phyloP scores from a whole-genome alignment of 805 yeast species.

The Wickerhamia fluorescens region DNA sequence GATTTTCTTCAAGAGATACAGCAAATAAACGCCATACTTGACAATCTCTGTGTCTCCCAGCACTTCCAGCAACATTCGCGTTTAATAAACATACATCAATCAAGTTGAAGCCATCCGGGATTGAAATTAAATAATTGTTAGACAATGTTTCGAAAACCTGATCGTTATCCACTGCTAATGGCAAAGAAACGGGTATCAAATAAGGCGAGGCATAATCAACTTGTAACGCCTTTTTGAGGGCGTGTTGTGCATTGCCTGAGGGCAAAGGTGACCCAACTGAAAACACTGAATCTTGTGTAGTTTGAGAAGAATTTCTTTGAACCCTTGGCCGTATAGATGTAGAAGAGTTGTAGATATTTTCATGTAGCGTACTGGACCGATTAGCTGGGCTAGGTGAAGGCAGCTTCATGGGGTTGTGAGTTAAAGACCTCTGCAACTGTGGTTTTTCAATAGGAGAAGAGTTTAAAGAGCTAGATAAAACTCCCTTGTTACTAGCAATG shows the following conservation, averaged over 20 bases:
- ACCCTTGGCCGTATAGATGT: constrained; percentile 20
- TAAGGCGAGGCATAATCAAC: constrained; percentile 25
- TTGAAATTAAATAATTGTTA: constrained; percentile 38
- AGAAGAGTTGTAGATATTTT: background rate
- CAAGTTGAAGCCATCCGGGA: constrained; percentile 44
- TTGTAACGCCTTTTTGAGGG: constrained; percentile 5
- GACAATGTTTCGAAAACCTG: constrained; percentile 42
- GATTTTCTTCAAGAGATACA: constrained; percentile 36
- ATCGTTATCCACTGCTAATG: constrained; percentile 37
- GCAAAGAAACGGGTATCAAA: constrained; percentile 36
- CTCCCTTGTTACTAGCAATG: constrained; percentile 7
- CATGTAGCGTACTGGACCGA: background rate
- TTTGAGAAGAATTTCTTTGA: constrained; percentile 26
- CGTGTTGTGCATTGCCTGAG: constrained; percentile 1
- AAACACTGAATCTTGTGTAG: constrained; percentile 26
- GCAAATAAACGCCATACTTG: constrained; percentile 59
- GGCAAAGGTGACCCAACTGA: constrained; percentile 12
- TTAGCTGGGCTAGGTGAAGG: no score
- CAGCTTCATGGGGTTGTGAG: constrained; percentile 9
- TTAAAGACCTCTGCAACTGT: constrained; percentile 11
- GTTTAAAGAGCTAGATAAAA: constrained; percentile 6
- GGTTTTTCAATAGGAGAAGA: constrained; percentile 16
- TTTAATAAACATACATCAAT: constrained; percentile 52
- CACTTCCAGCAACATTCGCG: constrained; percentile 48
- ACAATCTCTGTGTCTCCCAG: constrained; percentile 44